Evolutionary conservation across 768 basidiomycete genomes (phyloP).

Genomic region (Phlebiopsis gigantea): DNA sequence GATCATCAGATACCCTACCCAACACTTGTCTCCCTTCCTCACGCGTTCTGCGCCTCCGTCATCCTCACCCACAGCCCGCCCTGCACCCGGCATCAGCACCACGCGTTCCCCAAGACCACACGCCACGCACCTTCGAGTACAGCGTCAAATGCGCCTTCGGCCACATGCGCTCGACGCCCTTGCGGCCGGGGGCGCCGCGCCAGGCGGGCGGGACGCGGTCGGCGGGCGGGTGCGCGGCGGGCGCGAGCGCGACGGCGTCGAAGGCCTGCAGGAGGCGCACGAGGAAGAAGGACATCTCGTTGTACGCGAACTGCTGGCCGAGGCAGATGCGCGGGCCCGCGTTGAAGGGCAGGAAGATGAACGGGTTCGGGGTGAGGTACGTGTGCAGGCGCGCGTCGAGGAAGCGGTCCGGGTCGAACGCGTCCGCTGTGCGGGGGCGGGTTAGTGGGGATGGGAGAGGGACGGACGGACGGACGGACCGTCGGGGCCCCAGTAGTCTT

Average conservation of each 20-base stretch:
- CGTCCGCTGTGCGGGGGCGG: conserved; percentile 20
- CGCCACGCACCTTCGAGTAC: conserved; percentile 30
- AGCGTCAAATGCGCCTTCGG: conserved; percentile 36
- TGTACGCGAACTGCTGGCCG: conserved; percentile 53
- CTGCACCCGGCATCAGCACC: conserved; percentile 5
- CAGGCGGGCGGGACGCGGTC: conserved; percentile 28
- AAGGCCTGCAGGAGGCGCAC: conserved; percentile 47
- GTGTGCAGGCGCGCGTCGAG: conserved; percentile 50
- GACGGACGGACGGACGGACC: conserved; percentile 16
- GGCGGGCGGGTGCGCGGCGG: conserved; percentile 30
- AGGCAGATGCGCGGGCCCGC: conserved; percentile 64
- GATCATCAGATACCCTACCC: too few species aligned
- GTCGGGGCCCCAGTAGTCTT: conserved; percentile 55
- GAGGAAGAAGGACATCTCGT: conserved; percentile 50
- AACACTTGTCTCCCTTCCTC: too few species aligned
- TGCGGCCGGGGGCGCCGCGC: conserved; percentile 28
- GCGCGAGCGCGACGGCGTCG: conserved; percentile 34
- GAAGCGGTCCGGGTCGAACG: conserved; percentile 65
- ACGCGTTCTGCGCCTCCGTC: conserved; percentile 9
- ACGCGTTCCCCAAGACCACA: background rate
- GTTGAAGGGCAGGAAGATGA: conserved; percentile 68
- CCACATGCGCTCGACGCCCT: conserved; percentile 37
- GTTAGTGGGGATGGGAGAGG: background rate
- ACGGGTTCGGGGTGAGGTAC: conserved; percentile 53
- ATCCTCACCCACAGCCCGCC: conserved; percentile 27